Base-by-base conservation (phyloP, 2,329 filamentous ascomycete genomes). In the Curvularia lunata region DNA sequence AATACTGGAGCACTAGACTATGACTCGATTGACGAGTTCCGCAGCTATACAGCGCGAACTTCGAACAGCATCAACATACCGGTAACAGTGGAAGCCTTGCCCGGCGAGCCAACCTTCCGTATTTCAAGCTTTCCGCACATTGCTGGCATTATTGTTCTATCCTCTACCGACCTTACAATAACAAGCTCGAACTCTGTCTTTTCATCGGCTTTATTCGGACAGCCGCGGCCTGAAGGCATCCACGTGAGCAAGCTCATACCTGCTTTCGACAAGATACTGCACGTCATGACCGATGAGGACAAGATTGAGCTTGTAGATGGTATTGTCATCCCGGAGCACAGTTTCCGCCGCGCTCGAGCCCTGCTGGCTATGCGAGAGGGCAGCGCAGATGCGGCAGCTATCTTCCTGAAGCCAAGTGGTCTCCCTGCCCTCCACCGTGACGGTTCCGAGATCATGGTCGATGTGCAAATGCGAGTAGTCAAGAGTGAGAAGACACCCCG, bases 61-160 rank as follows among this genome's bases (percentile, higher is more conserved):
- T 85, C 85, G 34, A 88, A 88, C 58, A 87, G 86, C 53, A 86
- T 92, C 72, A 93, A 90, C 72, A 91, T 97, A 56, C 95, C 95
- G 1, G 89, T 92, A 55, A 90, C 90, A 0, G 84, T 99, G 48
- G 88, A 92, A 58, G 89, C 91, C 70, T 81, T 91, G 2, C 84
- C 86, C 32, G 87, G 85, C 41, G 83, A 88, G 65, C 84, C 86
- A 18, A 88, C 91, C 64, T 84, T 99, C 63, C 88, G 91, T 50
- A 86, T 99, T 42, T 97, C 94, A 16, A 97, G 92, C 72, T 96
- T 97, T 64, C 95, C 95, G 16, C 94, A 99, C 73, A 97, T 99
- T 77, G 95, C 95, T 54, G 95, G 95, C 48, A 97, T 99, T 70
- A 88, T 99, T 71, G 93, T 99, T 8, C 83, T 99, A 12, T 89